Evolutionary conservation across 768 basidiomycete genomes (phyloP), one percentile per base, ranked within the genome.

Genomic region (Russula vinacea): DNA sequence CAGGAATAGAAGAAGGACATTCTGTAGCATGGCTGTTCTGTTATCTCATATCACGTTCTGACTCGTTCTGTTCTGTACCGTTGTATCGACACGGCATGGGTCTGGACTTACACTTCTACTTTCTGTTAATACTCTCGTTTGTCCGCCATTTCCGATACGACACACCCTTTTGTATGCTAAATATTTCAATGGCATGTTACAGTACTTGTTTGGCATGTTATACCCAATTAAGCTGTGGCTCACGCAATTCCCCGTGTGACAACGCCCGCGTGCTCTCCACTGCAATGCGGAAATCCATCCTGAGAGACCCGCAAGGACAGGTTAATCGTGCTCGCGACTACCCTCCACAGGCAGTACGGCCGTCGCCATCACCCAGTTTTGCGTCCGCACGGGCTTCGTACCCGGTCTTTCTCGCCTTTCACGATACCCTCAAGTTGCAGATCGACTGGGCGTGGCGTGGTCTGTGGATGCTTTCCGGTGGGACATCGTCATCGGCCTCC

Each of bases 401-500:
- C 74, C 90, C 91, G 0, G 72, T 78, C 14, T 92, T 92, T 73
- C 79, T 92, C 8, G 80, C 89, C 1, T 66, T 88, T 4, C 78
- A 78, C 16, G 82, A 88, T 29, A 85, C 89, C 0, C 71, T 83
- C 19, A 72, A 76, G 70, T 76, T 90, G 3, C 90, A 92, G 69
- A 64, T 83, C 11, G 78, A 73, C 57, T 92, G 85, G 76, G 79
- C 81, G 16, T 78, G 78, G 68, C 74, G 74, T 11, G 91, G 90
- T 17, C 71, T 92, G 70, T 82, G 47, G 90, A 92, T 75, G 83
- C 89, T 16, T 88, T 83, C 72, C 82, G 89, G 35, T 90, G 88
- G 87, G 82, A 85, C 73, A 72, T 82, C 29, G 86, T 91, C 56
- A 60, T 85, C 42, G 74, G 78, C 54, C 81, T 84, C 1, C 78